Evolutionary conservation across 1,139 yeast genomes (phyloP), one percentile per base, ranked within the genome.

Genomic region (Candida sanyaensis): DNA sequence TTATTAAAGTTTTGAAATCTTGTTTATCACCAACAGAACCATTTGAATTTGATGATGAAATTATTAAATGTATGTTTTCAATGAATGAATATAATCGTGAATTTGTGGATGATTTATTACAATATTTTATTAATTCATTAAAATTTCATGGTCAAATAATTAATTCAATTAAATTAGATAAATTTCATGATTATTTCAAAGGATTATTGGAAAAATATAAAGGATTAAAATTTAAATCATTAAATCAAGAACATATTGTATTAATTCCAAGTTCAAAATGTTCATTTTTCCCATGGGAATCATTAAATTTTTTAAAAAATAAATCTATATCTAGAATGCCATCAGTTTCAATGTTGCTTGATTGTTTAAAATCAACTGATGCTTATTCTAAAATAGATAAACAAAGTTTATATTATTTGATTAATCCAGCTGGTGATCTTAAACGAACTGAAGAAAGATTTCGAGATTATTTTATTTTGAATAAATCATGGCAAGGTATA

Each of bases 201-300:
- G 28, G 41, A 2, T 49, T 65, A 33, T 58, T 83, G 23, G 84
- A 75, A 49, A 79, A 76, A 42, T 61, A 76, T 45, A 65, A 76
- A 38, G 53, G 47, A 9, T 54, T 56, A 34, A 53, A 55, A 41
- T 31, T 29, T 6, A 39, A 37, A 23, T 21, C 31, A 23, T 21
- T 29, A 11, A 11, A 13, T 31, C 40, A 28, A 10, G 71, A 71
- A 4, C 97, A 91, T 62, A 71, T 85, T 1, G 82, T 92, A 2
- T 68, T 93, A 44, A 71, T 93, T 8, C 80, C 90, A 3, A 85
- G 91, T 42, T 75, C 83, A 40, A 69, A 70, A 7, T 84, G 95
- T 55, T 80, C 81, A 10, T 66, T 69, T 28, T 74, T 93, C 42
- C 98, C 98, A 0, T 93, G 98, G 98, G 99, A 93, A 61, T 84